Evolutionary conservation across 2,329 filamentous ascomycete genomes (phyloP).

Genomic region (Sporothrix dimorphospora): DNA sequence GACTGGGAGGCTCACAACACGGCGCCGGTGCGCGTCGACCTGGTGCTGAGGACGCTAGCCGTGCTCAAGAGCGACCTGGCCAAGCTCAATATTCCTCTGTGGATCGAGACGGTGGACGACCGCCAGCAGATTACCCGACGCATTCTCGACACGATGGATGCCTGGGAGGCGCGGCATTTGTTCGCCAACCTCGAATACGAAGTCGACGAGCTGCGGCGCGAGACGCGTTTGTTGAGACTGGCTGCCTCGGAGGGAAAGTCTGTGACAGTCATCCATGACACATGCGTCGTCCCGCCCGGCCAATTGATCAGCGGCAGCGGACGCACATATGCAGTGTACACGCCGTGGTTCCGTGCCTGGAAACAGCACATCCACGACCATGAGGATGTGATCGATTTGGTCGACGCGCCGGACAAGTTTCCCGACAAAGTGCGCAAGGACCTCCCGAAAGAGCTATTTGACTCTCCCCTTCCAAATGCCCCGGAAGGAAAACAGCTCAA

Average conservation of each 20-base stretch:
- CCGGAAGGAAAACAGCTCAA: constrained; percentile 68
- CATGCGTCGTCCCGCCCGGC: constrained; percentile 79
- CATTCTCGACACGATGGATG: constrained; percentile 66
- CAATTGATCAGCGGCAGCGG: constrained; percentile 67
- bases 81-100: constrained; percentile 74
- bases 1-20: constrained; percentile 82
- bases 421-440: constrained; percentile 46
- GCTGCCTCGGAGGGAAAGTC: constrained; percentile 66
- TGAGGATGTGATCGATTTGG: constrained; percentile 65
- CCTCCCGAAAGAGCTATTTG: constrained; percentile 60
- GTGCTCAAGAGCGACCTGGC: constrained; percentile 68
- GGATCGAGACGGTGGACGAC: constrained; percentile 68
- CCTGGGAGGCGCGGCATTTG: constrained; percentile 75
- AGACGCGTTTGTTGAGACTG: constrained; percentile 65
- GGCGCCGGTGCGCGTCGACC: constrained; percentile 74
- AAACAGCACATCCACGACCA: constrained; percentile 71
- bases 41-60: constrained; percentile 72
- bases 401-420: constrained; percentile 61
- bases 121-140: constrained; percentile 63
- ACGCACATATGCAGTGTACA: constrained; percentile 82
- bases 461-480: constrained; percentile 60
- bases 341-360: constrained; percentile 81
- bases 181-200: constrained; percentile 90
- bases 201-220: constrained; percentile 82
- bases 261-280: constrained; percentile 77